Evolutionary conservation across 306 rosid genomes (phyloP), one percentile per base, ranked within the genome.

Genomic region (Ochetophila trinervis): DNA sequence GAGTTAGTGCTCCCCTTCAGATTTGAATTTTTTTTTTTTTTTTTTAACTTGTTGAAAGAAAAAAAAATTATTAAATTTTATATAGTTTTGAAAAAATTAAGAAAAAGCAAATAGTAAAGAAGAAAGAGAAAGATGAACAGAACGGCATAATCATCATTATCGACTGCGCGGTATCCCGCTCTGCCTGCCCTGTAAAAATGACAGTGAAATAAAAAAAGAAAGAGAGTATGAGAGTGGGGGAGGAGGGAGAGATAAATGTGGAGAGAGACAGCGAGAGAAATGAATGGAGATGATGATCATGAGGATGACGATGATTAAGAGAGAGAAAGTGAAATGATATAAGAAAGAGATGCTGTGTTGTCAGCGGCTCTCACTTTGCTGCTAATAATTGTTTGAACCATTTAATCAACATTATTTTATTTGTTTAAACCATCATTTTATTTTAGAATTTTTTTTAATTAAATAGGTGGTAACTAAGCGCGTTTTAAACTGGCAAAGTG

Each of bases 351-450:
- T 72, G 81, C 75, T 60, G 76, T 78, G 73, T 68, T 76, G 85
- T 68, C 81, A 76, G 78, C 79, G 66, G 79, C 78, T 64, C 83
- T 76, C 65, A 75, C 76, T 80, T 76, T 76, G 81, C 67, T 47
- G 80, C 79, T 68, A 72, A 80, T 76, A 63, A 72, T 80, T 80
- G 80, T 53, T 65, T 60, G 48, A 67, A 54, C 69, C 60, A 45
- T 48, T 16, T 48, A 30, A n/a, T 48, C 51, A 70, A 47, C 44
- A 1, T 14, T 49, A 49, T 14, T 14, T 14, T 49, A n/a, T 49
- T 49, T 49, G 3, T 1, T 0, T 49, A 49, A 58, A 32, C 12
- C 3, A 30, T n/a, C 8, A 58, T 58, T 56, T 71, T 35, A 37
- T 19, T 27, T 18, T 22, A n/a, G n/a, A n/a, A 20, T 6, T 9